Evolutionary conservation across 1,284 basidiomycete species (phyloP).

Genomic region (Tremellales sp.): DNA sequence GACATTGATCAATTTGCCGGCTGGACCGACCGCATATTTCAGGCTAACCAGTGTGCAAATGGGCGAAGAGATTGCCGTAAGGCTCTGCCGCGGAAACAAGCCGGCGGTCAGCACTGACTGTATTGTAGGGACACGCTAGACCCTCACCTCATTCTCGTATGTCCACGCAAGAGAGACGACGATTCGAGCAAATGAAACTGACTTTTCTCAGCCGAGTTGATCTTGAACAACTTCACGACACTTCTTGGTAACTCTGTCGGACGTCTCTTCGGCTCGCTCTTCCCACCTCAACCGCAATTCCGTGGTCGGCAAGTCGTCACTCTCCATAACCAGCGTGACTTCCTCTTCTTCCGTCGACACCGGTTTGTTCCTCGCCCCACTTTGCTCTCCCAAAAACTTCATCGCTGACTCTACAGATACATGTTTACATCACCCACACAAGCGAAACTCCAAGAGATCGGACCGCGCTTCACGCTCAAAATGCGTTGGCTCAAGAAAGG

Average conservation of each 20-base stretch:
- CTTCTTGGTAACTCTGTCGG: constrained; percentile 90
- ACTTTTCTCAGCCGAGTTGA: constrained; percentile 67
- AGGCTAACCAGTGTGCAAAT: constrained; percentile 85
- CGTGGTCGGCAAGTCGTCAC: constrained; percentile 97
- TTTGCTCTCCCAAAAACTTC: constrained; percentile 2
- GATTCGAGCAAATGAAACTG: background rate
- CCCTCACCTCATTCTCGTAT: constrained; percentile 79
- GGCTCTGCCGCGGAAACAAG: constrained; percentile 24
- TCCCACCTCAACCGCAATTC: constrained; percentile 92
- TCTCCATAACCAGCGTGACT: constrained; percentile 96
- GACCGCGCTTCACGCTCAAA: constrained; percentile 94
- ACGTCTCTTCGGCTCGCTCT: constrained; percentile 88
- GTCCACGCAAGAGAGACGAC: too few species aligned
- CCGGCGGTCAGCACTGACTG: constrained; percentile 4
- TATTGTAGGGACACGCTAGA: constrained; percentile 77
- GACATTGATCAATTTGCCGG: constrained; percentile 83
- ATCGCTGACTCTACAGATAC: constrained; percentile 57
- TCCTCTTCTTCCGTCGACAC: constrained; percentile 94
- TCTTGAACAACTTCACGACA: constrained; percentile 93
- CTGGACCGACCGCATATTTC: constrained; percentile 94
- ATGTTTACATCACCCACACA: constrained; percentile 87
- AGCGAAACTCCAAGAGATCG: constrained; percentile 94
- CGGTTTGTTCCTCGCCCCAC: constrained; percentile 53
- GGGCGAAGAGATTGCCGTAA: constrained; percentile 77
- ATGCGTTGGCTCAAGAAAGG: constrained; percentile 84